Percentiles rank a stretch among this genome's conserved stretches.
Evolutionary conservation across 176 grass and related monocot species (phyloP).

Genomic region (Rhynchospora breviuscula): DNA sequence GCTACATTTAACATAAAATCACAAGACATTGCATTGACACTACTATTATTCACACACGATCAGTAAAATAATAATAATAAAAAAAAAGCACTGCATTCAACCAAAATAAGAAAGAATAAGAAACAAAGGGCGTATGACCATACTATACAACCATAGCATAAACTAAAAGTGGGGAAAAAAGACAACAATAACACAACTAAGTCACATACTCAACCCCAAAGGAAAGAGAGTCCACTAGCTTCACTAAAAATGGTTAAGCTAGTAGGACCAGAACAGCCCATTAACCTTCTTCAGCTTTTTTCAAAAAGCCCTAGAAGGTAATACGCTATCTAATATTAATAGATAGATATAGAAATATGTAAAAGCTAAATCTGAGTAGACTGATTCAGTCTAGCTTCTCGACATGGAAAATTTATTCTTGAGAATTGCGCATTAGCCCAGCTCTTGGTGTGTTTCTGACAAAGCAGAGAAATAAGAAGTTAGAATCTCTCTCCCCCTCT

Average conservation of each 20-base stretch:
- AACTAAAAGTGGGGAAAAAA: not conserved
- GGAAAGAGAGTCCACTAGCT: constrained; percentile 18
- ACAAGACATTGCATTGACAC: constrained; percentile 1
- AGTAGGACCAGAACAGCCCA: constrained; percentile 16
- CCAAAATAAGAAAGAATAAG: not conserved
- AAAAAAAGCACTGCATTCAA: constrained; percentile 15
- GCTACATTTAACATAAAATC: constrained; percentile 7
- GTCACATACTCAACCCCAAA: constrained; percentile 11
- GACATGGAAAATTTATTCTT: constrained; percentile 12
- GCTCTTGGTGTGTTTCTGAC: constrained; percentile 25
- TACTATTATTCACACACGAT: constrained; percentile 28
- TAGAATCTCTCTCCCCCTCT: not conserved
- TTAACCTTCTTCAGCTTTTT: not conserved
- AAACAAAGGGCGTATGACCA: not conserved
- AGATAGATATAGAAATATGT: not conserved
- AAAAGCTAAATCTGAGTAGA: constrained; percentile 11
- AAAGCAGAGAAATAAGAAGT: not conserved
- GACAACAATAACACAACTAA: constrained; percentile 13
- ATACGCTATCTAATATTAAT: constrained; percentile 21
- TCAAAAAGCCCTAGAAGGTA: constrained; percentile 18
- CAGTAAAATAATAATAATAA: not conserved
- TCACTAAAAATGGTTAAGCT: constrained; percentile 29
- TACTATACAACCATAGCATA: constrained; percentile 22
- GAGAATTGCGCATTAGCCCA: constrained; percentile 19
- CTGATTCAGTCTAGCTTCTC: not conserved